phyloP scores from a whole-genome alignment of 2,329 filamentous ascomycete genomes.

The Colletotrichum tropicale region DNA sequence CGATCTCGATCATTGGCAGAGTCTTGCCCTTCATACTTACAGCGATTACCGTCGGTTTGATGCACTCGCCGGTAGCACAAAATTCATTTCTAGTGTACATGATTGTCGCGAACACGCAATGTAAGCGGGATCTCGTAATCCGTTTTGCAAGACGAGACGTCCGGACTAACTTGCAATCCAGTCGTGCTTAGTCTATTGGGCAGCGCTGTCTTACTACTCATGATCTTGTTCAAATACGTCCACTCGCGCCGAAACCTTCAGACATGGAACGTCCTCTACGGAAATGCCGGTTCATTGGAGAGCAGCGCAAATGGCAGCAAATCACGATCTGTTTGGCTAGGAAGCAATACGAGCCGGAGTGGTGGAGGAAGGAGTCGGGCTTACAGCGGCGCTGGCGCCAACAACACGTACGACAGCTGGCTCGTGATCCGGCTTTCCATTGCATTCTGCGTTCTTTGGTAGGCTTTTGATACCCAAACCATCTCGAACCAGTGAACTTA shows the following conservation, averaged over 20 bases:
- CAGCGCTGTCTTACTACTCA: conserved; percentile 39
- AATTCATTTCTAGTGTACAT: background rate
- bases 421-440: conserved; percentile 48
- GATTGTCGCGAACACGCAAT: conserved; percentile 14
- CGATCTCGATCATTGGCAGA: conserved; percentile 6
- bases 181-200: conserved; percentile 18
- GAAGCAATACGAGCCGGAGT: background rate
- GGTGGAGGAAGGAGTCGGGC: conserved; percentile 7
- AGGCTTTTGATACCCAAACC: background rate
- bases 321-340: background rate
- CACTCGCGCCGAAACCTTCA: conserved; percentile 34
- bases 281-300: conserved; percentile 15
- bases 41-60: background rate
- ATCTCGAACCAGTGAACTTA: too few species aligned
- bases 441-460: conserved; percentile 45
- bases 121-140: background rate
- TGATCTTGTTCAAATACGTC: conserved; percentile 45
- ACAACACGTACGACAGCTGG: conserved; percentile 48
- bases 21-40: background rate
- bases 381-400: conserved; percentile 8
- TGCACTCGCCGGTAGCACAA: background rate
- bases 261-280: conserved; percentile 35
- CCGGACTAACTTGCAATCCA: background rate
- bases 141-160: background rate
- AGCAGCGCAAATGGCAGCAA: background rate